Conservation (phyloP, 805 yeast species). For the Saitoella complicata region DNA sequence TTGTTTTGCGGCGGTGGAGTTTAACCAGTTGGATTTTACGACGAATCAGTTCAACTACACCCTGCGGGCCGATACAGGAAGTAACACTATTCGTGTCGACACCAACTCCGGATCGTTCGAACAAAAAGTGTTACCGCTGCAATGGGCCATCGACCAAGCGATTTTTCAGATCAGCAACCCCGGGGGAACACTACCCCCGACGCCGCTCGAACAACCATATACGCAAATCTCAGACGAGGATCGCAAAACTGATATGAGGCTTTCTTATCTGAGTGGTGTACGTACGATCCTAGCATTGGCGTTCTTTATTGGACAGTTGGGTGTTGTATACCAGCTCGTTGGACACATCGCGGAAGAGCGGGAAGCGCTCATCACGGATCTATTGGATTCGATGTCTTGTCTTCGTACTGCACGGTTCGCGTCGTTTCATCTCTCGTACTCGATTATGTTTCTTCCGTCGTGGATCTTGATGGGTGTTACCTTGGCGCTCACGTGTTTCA, state of each 20-base stretch:
- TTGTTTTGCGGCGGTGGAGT: slow-evolving; percentile 23
- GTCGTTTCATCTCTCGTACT: slow-evolving; percentile 18
- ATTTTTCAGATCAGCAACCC: too few species aligned
- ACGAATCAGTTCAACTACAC: slow-evolving; percentile 21
- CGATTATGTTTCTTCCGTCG: slow-evolving; percentile 19
- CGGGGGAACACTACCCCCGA: slow-evolving; percentile 10
- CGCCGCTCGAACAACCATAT: slow-evolving; percentile 19
- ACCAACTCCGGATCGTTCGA: slow-evolving; percentile 18
- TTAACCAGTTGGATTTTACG: slow-evolving; percentile 19
- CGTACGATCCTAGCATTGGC: slow-evolving; percentile 21
- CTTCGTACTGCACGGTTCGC: slow-evolving; percentile 16
- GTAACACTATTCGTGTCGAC: slow-evolving; percentile 15
- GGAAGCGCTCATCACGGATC: slow-evolving; percentile 19
- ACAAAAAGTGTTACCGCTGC: slow-evolving; percentile 20
- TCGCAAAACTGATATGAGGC: slow-evolving; percentile 16
- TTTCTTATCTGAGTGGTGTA: slow-evolving; percentile 16
- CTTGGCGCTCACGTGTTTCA: slow-evolving; percentile 15
- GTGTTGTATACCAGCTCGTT: slow-evolving; percentile 22
- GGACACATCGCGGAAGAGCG: slow-evolving; percentile 22
- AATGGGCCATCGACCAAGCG: slow-evolving; percentile 19
- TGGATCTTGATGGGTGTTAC: slow-evolving; percentile 21
- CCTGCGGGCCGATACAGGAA: slow-evolving; percentile 21
- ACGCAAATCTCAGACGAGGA: slow-evolving; percentile 17
- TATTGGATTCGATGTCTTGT: slow-evolving; percentile 21
- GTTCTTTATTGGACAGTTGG: slow-evolving; percentile 21